A percentile compares a stretch with the other conserved stretches of the same genome.
Conservation (phyloP, 1,284 basidiomycete genomes). For the Pyrrhoderma lamaoense region DNA sequence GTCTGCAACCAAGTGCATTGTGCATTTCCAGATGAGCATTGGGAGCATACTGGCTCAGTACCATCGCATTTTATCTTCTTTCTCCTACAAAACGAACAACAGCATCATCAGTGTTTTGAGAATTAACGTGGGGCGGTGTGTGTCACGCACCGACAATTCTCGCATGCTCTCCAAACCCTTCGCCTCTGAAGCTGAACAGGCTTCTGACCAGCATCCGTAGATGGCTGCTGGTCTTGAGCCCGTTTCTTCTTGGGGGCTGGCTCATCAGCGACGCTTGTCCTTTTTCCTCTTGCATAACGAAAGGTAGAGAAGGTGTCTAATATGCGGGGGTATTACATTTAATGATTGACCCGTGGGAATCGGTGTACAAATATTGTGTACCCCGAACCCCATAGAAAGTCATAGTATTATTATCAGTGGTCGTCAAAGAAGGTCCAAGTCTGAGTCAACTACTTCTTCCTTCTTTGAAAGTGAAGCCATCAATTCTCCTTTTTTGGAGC, state of each 20-base stretch:
- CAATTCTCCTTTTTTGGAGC: too few species aligned
- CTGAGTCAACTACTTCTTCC: too few species aligned
- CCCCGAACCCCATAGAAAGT: too few species aligned
- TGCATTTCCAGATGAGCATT: slow-evolving; percentile 63
- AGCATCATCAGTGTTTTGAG: not conserved
- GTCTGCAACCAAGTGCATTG: slow-evolving; percentile 82
- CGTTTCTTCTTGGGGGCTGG: slow-evolving; percentile 60
- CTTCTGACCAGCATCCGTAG: slow-evolving; percentile 53
- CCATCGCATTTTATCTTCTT: slow-evolving; percentile 90
- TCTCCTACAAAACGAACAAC: slow-evolving; percentile 41
- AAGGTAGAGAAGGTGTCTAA: slow-evolving; percentile 8
- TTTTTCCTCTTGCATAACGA: slow-evolving; percentile 31
- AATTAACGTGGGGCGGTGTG: not conserved
- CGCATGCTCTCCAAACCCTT: slow-evolving; percentile 76
- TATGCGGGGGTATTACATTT: not conserved
- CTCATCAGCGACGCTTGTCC: slow-evolving; percentile 35
- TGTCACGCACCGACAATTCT: slow-evolving; percentile 66
- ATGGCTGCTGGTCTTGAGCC: slow-evolving; percentile 46
- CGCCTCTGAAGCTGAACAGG: slow-evolving; percentile 68
- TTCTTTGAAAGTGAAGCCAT: too few species aligned
- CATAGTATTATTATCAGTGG: too few species aligned
- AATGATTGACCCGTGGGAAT: slow-evolving; percentile 2
- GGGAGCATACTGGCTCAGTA: slow-evolving; percentile 74
- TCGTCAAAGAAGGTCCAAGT: too few species aligned
- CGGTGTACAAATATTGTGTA: too few species aligned